phyloP scores from a whole-genome alignment of 139 green algal species.

The Axilococcus clingmanii region DNA sequence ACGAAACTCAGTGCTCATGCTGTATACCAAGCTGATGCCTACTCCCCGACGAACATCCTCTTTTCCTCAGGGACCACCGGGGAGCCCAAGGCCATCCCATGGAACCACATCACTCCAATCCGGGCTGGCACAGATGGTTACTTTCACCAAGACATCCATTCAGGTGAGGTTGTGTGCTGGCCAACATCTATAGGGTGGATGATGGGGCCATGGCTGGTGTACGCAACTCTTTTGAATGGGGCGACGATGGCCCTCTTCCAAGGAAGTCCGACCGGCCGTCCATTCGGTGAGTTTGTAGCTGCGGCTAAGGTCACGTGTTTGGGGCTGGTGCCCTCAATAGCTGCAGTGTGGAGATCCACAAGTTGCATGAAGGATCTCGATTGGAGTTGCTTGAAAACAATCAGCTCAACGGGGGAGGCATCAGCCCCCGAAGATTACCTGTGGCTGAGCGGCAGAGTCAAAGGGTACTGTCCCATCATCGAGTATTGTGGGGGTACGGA shows the following conservation, averaged over 20 bases:
- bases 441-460: conserved; percentile 50
- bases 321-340: conserved; percentile 80
- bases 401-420: conserved; percentile 57
- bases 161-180: conserved; percentile 67
- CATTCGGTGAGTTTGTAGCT: conserved; percentile 69
- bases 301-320: conserved; percentile 65
- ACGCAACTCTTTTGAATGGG: conserved; percentile 71
- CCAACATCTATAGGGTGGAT: conserved; percentile 92
- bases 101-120: conserved; percentile 75
- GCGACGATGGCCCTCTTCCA: conserved; percentile 75
- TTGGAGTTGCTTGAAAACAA: conserved; percentile 47
- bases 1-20: neutral
- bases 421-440: conserved; percentile 51
- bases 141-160: conserved; percentile 56
- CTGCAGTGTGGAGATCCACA: conserved; percentile 50
- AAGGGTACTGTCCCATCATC: conserved; percentile 70
- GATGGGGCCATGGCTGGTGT: conserved; percentile 94
- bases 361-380: conserved; percentile 41
- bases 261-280: conserved; percentile 47
- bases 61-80: conserved; percentile 92
- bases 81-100: conserved; percentile 90
- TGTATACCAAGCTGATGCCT: conserved; percentile 19
- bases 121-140: conserved; percentile 60
- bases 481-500: conserved; percentile 93
- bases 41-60: conserved; percentile 57